Evolutionary conservation across 371 early-diverging fungal species (phyloP).

Genomic region (Lichtheimia ramosa): DNA sequence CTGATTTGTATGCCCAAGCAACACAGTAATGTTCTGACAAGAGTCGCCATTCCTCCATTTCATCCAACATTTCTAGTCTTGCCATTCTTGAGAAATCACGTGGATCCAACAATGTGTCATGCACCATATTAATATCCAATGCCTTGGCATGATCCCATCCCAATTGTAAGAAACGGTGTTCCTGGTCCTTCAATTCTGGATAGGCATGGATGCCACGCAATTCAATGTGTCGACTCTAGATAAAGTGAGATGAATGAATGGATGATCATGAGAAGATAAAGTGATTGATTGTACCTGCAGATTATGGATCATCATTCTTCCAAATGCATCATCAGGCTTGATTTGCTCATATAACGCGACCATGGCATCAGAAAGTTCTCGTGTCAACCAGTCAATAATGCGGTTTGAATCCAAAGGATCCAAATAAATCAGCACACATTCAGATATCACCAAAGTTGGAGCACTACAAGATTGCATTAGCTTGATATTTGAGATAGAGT

Average conservation of each 20-base stretch:
- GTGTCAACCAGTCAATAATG: conserved; percentile 74
- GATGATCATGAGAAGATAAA: too few relatives aligned
- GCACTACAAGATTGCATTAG: conserved; percentile 31
- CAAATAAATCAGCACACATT: conserved; percentile 92
- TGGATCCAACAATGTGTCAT: conserved; percentile 48
- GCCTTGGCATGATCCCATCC: conserved; percentile 72
- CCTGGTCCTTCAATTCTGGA: conserved; percentile 72
- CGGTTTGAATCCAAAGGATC: conserved; percentile 60
- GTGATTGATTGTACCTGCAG: conserved; percentile 54
- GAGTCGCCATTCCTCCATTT: conserved; percentile 91
- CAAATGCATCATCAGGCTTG: conserved; percentile 88
- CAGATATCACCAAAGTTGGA: conserved; percentile 89
- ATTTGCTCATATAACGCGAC: conserved; percentile 92
- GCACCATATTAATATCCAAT: conserved; percentile 72
- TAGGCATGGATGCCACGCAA: conserved; percentile 75
- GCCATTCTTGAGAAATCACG: conserved; percentile 65
- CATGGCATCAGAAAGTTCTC: conserved; percentile 42
- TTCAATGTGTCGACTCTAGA: conserved; percentile 63
- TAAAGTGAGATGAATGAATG: too few relatives aligned
- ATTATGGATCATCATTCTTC: conserved; percentile 88
- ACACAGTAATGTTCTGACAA: conserved; percentile 89
- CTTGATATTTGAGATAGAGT: background rate
- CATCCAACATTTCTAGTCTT: conserved; percentile 86
- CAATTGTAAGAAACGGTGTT: conserved; percentile 53
- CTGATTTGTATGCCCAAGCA: conserved; percentile 69